Conservation (phyloP, 306 rosid genomes). For the Betula pendula region DNA sequence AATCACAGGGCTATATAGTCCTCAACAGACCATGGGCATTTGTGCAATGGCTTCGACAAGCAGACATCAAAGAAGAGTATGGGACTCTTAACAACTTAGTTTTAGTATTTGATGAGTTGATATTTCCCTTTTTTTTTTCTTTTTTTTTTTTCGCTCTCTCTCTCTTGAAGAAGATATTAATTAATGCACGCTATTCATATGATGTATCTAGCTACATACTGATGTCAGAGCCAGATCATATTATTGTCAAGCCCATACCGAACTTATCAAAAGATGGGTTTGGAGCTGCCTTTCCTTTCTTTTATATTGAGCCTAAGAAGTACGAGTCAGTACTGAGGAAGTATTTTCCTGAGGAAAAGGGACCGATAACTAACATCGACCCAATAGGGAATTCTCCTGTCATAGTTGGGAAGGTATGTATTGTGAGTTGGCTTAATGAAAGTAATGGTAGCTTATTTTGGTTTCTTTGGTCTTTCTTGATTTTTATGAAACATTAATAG, state of each 20-base stretch:
- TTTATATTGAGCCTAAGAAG: conserved; percentile 90
- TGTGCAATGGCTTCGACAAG: conserved; percentile 95
- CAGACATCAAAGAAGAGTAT: conserved; percentile 95
- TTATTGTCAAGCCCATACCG: conserved; percentile 93
- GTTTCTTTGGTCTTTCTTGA: conserved; percentile 17
- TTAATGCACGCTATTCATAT: conserved; percentile 1
- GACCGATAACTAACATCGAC: conserved; percentile 79
- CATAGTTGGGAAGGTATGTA: conserved; percentile 81
- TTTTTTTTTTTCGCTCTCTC: neutral
- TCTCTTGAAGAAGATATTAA: conserved; percentile 9
- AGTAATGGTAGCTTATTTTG: conserved; percentile 7
- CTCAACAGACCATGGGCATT: conserved; percentile 99
- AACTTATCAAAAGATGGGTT: conserved; percentile 79
- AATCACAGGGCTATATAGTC: conserved; percentile 90
- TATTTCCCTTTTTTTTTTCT: neutral
- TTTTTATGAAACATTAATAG: conserved; percentile 45
- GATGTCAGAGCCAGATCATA: conserved; percentile 96
- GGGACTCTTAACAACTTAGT: conserved; percentile 29
- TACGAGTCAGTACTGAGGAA: conserved; percentile 74
- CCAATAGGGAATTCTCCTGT: conserved; percentile 99
- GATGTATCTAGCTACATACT: conserved; percentile 70
- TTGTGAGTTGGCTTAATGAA: conserved; percentile 17
- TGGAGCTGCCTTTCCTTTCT: conserved; percentile 98
- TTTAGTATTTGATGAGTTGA: conserved; percentile 7
- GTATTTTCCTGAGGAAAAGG: conserved; percentile 73